These are phyloP conservation scores for Backusella australiensis DNA, from an alignment of 192 early-diverging fungal species.

Conservation along the genomic window DNA sequence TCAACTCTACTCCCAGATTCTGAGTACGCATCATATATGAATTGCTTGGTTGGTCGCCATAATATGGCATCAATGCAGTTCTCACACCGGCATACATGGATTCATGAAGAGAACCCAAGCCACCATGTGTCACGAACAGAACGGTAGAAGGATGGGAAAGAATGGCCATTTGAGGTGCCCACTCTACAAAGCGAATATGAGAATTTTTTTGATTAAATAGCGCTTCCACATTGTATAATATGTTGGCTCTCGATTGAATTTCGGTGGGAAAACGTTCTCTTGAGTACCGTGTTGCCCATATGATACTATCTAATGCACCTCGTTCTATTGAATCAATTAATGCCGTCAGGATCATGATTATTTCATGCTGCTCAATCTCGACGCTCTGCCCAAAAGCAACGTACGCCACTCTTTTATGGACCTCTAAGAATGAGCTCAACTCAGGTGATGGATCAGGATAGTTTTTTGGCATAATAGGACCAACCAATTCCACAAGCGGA, in stretches of 20 bases:
- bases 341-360: conserved; percentile 23
- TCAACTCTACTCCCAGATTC: not conserved
- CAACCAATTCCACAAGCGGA: conserved; percentile 30
- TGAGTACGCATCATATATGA: not conserved
- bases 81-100: conserved; percentile 27
- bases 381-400: conserved; percentile 32
- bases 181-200: not conserved
- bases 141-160: conserved; percentile 23
- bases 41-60: conserved; percentile 29
- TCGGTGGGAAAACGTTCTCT: not conserved
- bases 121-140: conserved; percentile 34
- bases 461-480: conserved; percentile 30
- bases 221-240: not conserved
- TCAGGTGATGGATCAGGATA: conserved; percentile 9
- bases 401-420: conserved; percentile 22
- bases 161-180: conserved; percentile 34
- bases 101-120: conserved; percentile 29
- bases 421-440: conserved; percentile 7
- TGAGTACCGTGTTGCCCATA: conserved; percentile 26
- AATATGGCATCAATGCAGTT: conserved; percentile 28
- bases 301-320: conserved; percentile 31
- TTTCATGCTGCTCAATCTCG: conserved; percentile 2
- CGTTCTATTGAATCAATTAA: conserved; percentile 20
- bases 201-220: not conserved
- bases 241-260: not conserved